Evolutionary conservation across 768 basidiomycete genomes (phyloP), one percentile per base, ranked within the genome.

Genomic region (Tulasnella sp.): DNA sequence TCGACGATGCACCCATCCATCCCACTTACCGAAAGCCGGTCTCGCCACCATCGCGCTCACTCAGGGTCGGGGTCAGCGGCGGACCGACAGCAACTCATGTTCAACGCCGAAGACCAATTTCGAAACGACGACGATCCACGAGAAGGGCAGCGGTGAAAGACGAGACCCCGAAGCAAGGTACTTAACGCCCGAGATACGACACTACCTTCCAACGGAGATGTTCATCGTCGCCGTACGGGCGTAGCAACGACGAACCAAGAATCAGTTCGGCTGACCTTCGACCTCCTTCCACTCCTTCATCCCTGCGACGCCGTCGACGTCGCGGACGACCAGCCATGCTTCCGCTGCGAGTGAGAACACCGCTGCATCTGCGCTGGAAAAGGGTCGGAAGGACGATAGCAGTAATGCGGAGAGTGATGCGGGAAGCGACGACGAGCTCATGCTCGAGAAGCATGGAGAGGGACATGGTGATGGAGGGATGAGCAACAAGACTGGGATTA

Each of bases 401-500:
- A 76, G 31, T 46, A 60, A 78, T 48, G 79, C 42, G 22, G 79
- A 73, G 41, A 44, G 46, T 24, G 78, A 79, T 24, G 54, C n/a
- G 79, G 58, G 75, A 41, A 34, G 48, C 46, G 75, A 60, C 6
- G 40, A 76, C 22, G 75, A 37, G 28, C 64, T 44, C 69, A 40
- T 69, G 77, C 58, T 74, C 40, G 41, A 54, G 72, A 48, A 76
- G 77, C 78, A 76, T 48, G 41, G 46, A 11, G 77, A 42, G 28
- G 76, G 76, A 58, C 41, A 64, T 34, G 77, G 58, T 18, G 76
- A 76, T 22, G 72, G 80, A 14, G 87, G 89, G 40, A 86, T 96
- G 80, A 93, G 94, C 79, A 89, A 93, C 11, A 96, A 96, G 85
- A 94, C 96, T 0, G 97, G 97, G 9, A 93, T 96, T 60, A 96